Evolutionary conservation across 306 rosid species (phyloP), one percentile per base, ranked within the genome.

Genomic region (Rosa rugosa): DNA sequence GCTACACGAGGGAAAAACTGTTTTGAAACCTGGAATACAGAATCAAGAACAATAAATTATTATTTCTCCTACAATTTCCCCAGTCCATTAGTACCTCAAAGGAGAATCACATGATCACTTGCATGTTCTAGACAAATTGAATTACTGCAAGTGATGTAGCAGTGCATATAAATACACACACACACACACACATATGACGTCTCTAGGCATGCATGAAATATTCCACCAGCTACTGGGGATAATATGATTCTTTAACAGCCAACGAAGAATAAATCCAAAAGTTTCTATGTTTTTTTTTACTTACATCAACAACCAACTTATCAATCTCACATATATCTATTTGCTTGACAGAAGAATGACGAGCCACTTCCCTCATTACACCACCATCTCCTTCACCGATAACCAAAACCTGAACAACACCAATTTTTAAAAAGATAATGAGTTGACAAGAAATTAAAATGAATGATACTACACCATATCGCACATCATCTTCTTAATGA

Each of bases 311-410:
- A 60, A 96, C 99, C 98, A 96, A 91, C 88, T 96, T 91, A 87
- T 96, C 99, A 78, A 96, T 96, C 87, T 96, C 99, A 6, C 99
- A 96, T 45, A 96, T 93, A 84, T 93, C 99, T 53, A 96, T 90
- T 85, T 86, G 84, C 86, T 88, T 96, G 31, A 93, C 81, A 14
- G 98, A 93, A 50, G 92, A 75, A 87, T 96, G 93, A 22, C 99
- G 98, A 84, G 99, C 73, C 66, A 96, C 96, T 90, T 96, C 99
- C 79, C 99, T 89, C 72, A 96, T 45, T 56, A 96, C 99, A n/a
- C 99, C 99, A 70, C 99, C 98, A 78, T 96, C 99, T 77, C 99
- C 99, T 76, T 98, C 99, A 60, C 99, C 99, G 60, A 96, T 96
- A 80, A 96, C 98, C 92, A 96, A 86, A 87, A 96, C 94, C 99